Evolutionary conservation across 352 stramenopile genomes (phyloP).

Genomic region (Globisporangium recalcitrans): DNA sequence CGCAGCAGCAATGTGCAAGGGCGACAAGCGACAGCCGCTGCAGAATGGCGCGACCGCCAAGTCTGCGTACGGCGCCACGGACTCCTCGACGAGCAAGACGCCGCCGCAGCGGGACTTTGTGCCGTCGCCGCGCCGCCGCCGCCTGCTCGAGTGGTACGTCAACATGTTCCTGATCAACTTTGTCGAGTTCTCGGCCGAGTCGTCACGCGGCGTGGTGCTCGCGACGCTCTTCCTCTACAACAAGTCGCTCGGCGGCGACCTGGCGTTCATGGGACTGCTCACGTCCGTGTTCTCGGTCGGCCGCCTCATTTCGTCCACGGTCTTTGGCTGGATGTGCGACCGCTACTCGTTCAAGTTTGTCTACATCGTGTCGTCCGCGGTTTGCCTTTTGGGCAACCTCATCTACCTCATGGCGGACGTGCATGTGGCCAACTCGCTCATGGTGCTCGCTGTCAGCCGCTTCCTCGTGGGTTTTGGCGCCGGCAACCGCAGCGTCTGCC

Average conservation of each 20-base stretch:
- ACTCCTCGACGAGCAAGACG: neutral
- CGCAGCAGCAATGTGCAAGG: conserved; percentile 12
- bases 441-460: conserved; percentile 45
- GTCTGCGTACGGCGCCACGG: conserved; percentile 27
- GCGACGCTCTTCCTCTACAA: conserved; percentile 82
- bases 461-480: conserved; percentile 78
- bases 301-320: conserved; percentile 68
- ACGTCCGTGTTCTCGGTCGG: conserved; percentile 83
- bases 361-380: conserved; percentile 70
- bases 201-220: conserved; percentile 69
- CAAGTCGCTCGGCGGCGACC: conserved; percentile 67
- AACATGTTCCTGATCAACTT: conserved; percentile 85
- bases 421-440: conserved; percentile 50
- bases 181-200: conserved; percentile 78
- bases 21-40: conserved; percentile 11
- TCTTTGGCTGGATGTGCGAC: conserved; percentile 85
- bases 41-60: conserved; percentile 10
- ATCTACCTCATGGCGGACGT: conserved; percentile 67
- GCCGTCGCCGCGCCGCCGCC: conserved; percentile 34
- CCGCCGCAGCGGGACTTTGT: conserved; percentile 28
- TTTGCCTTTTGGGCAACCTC: conserved; percentile 72
- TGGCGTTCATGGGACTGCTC: conserved; percentile 77
- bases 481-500: conserved; percentile 73
- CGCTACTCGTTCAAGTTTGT: conserved; percentile 76
- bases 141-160: conserved; percentile 58